A percentile compares a stretch with the other conserved stretches of the same genome.
These are phyloP conservation scores for Fomitopsis schrenkii DNA, from an alignment of 1,284 basidiomycete genomes.

Conservation along the genomic window DNA sequence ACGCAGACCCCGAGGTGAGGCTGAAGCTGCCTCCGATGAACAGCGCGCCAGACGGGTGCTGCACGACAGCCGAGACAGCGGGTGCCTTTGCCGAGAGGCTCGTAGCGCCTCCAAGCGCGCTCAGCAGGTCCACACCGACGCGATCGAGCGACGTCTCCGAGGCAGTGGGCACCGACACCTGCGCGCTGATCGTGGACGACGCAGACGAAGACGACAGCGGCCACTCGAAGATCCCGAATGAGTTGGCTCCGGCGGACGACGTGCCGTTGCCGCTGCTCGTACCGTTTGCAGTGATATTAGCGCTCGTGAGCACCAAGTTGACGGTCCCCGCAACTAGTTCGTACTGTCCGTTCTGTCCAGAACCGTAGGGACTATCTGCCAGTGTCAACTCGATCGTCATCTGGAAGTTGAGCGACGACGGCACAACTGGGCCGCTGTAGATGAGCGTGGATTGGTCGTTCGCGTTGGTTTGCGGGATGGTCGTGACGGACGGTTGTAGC, in stretches of 20 bases:
- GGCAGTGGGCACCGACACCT: slow-evolving; percentile 57
- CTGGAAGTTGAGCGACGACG: slow-evolving; percentile 67
- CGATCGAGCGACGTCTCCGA: slow-evolving; percentile 71
- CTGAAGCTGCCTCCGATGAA: slow-evolving; percentile 82
- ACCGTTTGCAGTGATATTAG: slow-evolving; percentile 34
- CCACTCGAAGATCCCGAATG: slow-evolving; percentile 66
- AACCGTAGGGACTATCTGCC: slow-evolving; percentile 54
- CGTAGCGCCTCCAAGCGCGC: slow-evolving; percentile 44
- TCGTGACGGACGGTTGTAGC: slow-evolving; percentile 59
- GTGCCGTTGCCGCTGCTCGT: slow-evolving; percentile 28
- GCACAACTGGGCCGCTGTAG: slow-evolving; percentile 81
- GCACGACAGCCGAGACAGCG: slow-evolving; percentile 53
- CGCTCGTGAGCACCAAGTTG: slow-evolving; percentile 68
- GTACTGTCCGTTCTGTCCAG: slow-evolving; percentile 63
- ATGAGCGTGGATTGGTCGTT: slow-evolving; percentile 61
- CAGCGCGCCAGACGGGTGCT: slow-evolving; percentile 59
- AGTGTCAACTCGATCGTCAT: slow-evolving; percentile 74
- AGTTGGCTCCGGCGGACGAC: slow-evolving; percentile 7
- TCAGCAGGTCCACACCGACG: slow-evolving; percentile 57
- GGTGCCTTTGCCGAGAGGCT: slow-evolving; percentile 31
- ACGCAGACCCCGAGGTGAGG: slow-evolving; percentile 51
- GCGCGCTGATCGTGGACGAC: slow-evolving; percentile 46
- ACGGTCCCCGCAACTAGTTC: slow-evolving; percentile 81
- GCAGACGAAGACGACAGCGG: slow-evolving; percentile 37
- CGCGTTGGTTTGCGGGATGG: slow-evolving; percentile 71